Conservation (phyloP, 2,329 filamentous ascomycete species). For the Didymella lethalis region DNA sequence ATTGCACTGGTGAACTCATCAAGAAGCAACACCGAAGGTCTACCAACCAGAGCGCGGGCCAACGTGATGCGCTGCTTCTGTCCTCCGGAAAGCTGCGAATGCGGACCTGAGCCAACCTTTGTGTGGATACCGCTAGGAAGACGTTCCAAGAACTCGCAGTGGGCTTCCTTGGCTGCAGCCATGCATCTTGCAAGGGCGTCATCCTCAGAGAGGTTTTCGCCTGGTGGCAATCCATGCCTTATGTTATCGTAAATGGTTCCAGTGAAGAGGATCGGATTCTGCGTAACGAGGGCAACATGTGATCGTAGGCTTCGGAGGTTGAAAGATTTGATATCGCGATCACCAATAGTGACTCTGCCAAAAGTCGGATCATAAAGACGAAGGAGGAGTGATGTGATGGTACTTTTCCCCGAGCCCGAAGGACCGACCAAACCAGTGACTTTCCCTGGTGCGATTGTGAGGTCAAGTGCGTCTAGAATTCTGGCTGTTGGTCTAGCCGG, state of each 20-base stretch:
- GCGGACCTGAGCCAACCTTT: conserved; percentile 43
- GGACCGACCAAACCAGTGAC: conserved; percentile 58
- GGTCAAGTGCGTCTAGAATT: conserved; percentile 50
- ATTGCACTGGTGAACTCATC: conserved; percentile 51
- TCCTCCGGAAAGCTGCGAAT: conserved; percentile 48
- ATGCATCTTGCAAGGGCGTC: conserved; percentile 57
- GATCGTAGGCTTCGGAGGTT: conserved; percentile 46
- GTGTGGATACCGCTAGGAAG: conserved; percentile 49
- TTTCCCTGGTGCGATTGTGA: conserved; percentile 50
- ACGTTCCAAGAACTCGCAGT: conserved; percentile 53
- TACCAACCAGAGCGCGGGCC: conserved; percentile 47
- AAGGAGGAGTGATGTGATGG: conserved; percentile 54
- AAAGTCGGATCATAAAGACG: conserved; percentile 50
- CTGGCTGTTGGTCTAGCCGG: conserved; percentile 53
- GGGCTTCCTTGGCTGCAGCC: conserved; percentile 63
- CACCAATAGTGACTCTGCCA: conserved; percentile 40
- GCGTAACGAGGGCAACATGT: conserved; percentile 45
- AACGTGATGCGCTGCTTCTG: conserved; percentile 51
- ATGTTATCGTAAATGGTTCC: conserved; percentile 51
- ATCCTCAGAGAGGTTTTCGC: conserved; percentile 34
- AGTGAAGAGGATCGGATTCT: conserved; percentile 45
- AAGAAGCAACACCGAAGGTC: conserved; percentile 45
- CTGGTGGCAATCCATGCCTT: conserved; percentile 39
- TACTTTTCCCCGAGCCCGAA: conserved; percentile 57
- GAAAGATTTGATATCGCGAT: conserved; percentile 36